Evolutionary conservation across 2,329 filamentous ascomycete species (phyloP).

Genomic region (Emericellopsis atlantica): DNA sequence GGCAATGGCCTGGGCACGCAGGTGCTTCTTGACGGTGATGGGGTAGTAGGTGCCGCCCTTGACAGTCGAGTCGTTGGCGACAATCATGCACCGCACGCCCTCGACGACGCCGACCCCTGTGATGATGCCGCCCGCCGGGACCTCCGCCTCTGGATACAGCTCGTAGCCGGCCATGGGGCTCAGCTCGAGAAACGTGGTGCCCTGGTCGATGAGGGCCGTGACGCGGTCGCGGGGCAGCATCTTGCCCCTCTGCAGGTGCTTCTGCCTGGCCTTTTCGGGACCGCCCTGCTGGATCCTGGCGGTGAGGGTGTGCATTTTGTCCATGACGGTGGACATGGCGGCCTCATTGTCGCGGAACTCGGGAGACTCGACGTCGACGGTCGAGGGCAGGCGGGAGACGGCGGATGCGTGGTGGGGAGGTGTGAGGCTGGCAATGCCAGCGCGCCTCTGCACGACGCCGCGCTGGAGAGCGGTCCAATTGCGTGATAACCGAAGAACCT

Average conservation of each 20-base stretch:
- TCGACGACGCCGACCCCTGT: conserved; percentile 85
- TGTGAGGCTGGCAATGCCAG: conserved; percentile 58
- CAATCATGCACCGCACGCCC: conserved; percentile 83
- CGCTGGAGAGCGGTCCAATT: no score
- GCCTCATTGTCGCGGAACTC: conserved; percentile 72
- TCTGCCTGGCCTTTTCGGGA: conserved; percentile 67
- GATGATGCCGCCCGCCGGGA: conserved; percentile 83
- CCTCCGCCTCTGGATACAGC: conserved; percentile 75
- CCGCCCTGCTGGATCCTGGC: conserved; percentile 63
- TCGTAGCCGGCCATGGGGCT: conserved; percentile 81
- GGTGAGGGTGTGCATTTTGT: conserved; percentile 57
- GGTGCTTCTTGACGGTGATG: conserved; percentile 94
- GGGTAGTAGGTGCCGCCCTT: conserved; percentile 97
- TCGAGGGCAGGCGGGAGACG: conserved; percentile 66
- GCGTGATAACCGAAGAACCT: conserved; percentile 21
- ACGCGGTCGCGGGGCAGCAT: conserved; percentile 90
- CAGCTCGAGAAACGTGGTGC: conserved; percentile 85
- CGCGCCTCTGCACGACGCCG: no score
- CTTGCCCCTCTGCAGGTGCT: conserved; percentile 79
- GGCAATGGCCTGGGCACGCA: conserved; percentile 82
- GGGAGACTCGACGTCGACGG: conserved; percentile 63
- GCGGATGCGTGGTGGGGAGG: conserved; percentile 70
- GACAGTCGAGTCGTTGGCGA: conserved; percentile 93
- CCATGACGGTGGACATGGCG: conserved; percentile 64
- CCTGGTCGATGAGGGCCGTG: conserved; percentile 75